phyloP scores from a whole-genome alignment of 768 basidiomycete genomes.

The Mrakia frigida region DNA sequence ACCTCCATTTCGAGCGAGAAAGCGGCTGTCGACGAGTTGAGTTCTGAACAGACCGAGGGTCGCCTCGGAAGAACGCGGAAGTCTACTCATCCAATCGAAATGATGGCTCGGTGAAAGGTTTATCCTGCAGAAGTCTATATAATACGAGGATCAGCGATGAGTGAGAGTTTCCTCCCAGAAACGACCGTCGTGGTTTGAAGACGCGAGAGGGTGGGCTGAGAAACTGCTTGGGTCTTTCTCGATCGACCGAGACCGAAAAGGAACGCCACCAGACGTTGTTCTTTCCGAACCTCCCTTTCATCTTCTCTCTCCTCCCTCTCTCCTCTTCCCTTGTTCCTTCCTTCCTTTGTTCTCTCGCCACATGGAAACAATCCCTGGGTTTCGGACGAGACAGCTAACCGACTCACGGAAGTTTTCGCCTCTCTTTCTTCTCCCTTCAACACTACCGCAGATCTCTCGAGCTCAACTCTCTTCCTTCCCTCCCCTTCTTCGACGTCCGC shows the following conservation, averaged over 20 bases:
- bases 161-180: no score
- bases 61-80: background rate
- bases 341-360: background rate
- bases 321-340: background rate
- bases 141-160: no score
- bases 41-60: background rate
- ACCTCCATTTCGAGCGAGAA: background rate
- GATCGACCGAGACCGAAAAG: background rate
- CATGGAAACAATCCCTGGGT: no score
- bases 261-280: background rate
- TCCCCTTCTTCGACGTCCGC: background rate
- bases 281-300: background rate
- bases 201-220: no score
- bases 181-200: no score
- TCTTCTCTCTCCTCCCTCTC: background rate
- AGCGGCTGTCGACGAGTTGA: background rate
- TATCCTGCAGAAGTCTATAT: no score
- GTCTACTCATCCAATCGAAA: background rate
- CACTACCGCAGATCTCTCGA: background rate
- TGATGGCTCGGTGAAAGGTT: no score
- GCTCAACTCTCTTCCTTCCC: constrained; percentile 5
- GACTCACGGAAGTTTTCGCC: background rate
- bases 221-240: no score
- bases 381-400: background rate
- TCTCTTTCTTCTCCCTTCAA: background rate